Evolutionary conservation across 495 filamentous ascomycete genomes (phyloP).

Genomic region (Penicillium coffeae): DNA sequence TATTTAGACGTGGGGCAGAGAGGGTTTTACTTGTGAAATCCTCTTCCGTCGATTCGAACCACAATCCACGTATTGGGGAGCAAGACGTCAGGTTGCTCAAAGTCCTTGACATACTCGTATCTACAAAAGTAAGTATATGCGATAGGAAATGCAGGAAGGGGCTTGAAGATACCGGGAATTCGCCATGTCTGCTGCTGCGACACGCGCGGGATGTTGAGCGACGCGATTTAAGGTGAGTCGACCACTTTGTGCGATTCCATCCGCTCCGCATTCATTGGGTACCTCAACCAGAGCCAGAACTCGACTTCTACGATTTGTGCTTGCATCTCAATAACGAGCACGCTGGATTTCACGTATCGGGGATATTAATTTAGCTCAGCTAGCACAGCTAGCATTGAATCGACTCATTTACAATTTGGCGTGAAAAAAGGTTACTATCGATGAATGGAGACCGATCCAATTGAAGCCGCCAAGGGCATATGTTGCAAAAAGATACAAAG

Average conservation of each 20-base stretch:
- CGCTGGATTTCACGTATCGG: too few species aligned
- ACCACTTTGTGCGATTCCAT: slow-evolving; percentile 25
- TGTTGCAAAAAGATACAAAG: slow-evolving; percentile 9
- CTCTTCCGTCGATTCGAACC: slow-evolving; percentile 85
- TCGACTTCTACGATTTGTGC: too few species aligned
- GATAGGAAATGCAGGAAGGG: not conserved
- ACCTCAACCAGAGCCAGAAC: not conserved
- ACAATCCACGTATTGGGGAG: slow-evolving; percentile 93
- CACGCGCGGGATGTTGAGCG: not conserved
- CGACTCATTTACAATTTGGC: too few species aligned
- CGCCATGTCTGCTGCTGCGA: slow-evolving; percentile 43
- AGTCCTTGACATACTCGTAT: slow-evolving; percentile 88
- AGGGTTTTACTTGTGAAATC: slow-evolving; percentile 88
- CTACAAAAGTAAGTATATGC: slow-evolving; percentile 32
- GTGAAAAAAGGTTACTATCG: slow-evolving; percentile 6
- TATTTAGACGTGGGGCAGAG: not conserved
- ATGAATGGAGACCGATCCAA: not conserved
- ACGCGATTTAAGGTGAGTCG: slow-evolving; percentile 8
- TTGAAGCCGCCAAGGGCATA: slow-evolving; percentile 5
- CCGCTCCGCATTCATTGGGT: slow-evolving; percentile 6
- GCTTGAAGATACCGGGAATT: slow-evolving; percentile 54
- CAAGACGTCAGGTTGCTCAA: slow-evolving; percentile 75
- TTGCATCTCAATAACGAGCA: too few species aligned
- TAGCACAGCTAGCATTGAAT: too few species aligned
- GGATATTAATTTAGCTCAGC: too few species aligned